Percentiles rank a stretch among this genome's conserved stretches.
phyloP scores from a whole-genome alignment of 2,329 filamentous ascomycete species.

The Metarhizium guizhouense region DNA sequence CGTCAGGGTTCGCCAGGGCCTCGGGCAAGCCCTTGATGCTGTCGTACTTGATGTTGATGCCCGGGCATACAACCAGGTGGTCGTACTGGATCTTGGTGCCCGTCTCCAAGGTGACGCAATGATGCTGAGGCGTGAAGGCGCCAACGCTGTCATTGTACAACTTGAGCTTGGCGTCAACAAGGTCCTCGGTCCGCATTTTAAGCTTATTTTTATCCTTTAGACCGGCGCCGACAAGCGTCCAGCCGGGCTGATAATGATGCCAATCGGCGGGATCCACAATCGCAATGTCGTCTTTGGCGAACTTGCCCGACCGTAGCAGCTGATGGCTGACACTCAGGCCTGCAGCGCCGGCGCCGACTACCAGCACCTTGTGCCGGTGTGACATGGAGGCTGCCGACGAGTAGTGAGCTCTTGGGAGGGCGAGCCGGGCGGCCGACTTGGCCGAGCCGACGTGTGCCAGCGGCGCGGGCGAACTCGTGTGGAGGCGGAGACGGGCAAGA shows the following conservation, averaged over 20 bases:
- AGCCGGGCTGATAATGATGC: constrained; percentile 63
- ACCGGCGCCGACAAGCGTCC: constrained; percentile 60
- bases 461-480: no score
- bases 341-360: constrained; percentile 58
- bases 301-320: constrained; percentile 50
- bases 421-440: no score
- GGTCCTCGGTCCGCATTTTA: constrained; percentile 35
- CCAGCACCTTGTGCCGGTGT: constrained; percentile 52
- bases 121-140: constrained; percentile 45
- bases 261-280: constrained; percentile 52
- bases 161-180: constrained; percentile 51
- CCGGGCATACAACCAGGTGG: constrained; percentile 54
- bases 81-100: constrained; percentile 52
- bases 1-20: constrained; percentile 38
- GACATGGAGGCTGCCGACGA: neutral
- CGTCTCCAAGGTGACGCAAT: constrained; percentile 43
- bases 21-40: constrained; percentile 46
- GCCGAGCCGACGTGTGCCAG: no score
- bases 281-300: constrained; percentile 51
- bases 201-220: constrained; percentile 54
- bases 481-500: no score
- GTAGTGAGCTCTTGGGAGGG: no score
- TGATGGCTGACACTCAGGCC: constrained; percentile 60
- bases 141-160: constrained; percentile 46
- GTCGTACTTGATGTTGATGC: constrained; percentile 41